These are phyloP conservation scores for Blastobotrys indianensis DNA, from an alignment of 1,139 yeast genomes.

Conservation along the genomic window DNA sequence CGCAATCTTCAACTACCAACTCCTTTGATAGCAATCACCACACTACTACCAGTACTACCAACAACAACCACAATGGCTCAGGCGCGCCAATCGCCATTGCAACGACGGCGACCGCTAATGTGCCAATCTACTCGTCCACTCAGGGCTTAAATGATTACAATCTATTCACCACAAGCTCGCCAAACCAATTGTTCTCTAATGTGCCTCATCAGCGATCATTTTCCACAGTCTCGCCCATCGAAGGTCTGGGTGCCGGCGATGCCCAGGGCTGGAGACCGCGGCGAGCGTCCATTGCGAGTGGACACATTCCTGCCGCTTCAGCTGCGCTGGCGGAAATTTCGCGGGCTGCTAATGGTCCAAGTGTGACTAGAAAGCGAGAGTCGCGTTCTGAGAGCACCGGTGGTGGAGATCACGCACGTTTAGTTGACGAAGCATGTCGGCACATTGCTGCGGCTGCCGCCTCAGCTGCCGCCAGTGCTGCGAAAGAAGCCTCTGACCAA, in stretches of 20 bases:
- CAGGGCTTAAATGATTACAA: too few relatives aligned
- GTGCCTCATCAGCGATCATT: constrained; percentile 19
- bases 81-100: constrained; percentile 1
- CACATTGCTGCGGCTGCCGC: constrained; percentile 81
- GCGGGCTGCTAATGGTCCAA: constrained; percentile 30
- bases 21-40: not conserved
- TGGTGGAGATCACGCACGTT: constrained; percentile 52
- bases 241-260: constrained; percentile 13
- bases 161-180: too few relatives aligned
- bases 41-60: not conserved
- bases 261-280: constrained; percentile 25
- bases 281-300: constrained; percentile 30
- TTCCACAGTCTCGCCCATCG: constrained; percentile 16
- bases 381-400: constrained; percentile 9
- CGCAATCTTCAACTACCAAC: not conserved
- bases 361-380: constrained; percentile 28
- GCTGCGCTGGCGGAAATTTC: constrained; percentile 24
- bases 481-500: constrained; percentile 7
- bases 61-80: constrained; percentile 23
- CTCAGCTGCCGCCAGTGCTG: constrained; percentile 41
- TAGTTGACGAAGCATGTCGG: constrained; percentile 76
- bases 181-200: constrained; percentile 1
- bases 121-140: too few relatives aligned
- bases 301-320: constrained; percentile 27
- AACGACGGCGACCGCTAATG: not conserved